Conservation (phyloP, 176 grass and related monocot genomes). For the Elaeis guineensis region DNA sequence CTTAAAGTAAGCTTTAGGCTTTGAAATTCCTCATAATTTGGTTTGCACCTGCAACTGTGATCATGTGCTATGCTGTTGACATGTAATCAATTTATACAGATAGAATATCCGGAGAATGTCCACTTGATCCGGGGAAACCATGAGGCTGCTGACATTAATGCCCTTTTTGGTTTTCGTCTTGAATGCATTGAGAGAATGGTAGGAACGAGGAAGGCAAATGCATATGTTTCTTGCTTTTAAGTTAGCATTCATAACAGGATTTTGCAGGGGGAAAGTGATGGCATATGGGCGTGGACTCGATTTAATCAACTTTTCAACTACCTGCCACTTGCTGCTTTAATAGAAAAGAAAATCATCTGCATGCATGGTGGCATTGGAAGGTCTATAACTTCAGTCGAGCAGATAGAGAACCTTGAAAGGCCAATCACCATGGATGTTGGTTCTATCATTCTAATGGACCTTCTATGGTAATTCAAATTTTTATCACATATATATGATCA, state of each 20-base stretch:
- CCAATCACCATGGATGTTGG: constrained; percentile 99
- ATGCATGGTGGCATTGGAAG: constrained; percentile 99
- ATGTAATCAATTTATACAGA: constrained; percentile 42
- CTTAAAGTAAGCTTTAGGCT: constrained; percentile 63
- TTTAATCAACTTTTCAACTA: constrained; percentile 98
- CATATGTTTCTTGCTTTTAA: constrained; percentile 8
- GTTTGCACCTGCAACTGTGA: too few relatives aligned
- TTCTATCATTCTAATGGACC: constrained; percentile 95
- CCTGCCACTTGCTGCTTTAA: constrained; percentile 93
- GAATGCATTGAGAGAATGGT: constrained; percentile 99
- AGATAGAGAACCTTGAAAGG: constrained; percentile 98
- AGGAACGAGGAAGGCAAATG: constrained; percentile 6
- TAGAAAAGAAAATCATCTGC: constrained; percentile 99
- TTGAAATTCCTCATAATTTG: constrained; percentile 5
- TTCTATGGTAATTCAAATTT: constrained; percentile 54
- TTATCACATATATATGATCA: neutral
- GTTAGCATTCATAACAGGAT: neutral
- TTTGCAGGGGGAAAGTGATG: constrained; percentile 92
- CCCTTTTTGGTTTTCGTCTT: constrained; percentile 92
- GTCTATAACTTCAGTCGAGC: constrained; percentile 83
- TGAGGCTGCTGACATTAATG: constrained; percentile 99
- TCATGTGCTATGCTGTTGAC: constrained; percentile 23
- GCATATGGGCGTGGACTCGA: constrained; percentile 95
- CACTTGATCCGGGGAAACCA: constrained; percentile 97
- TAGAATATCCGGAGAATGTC: constrained; percentile 91